Conservation (phyloP, 371 early-diverging fungal species). For the Lichtheimia ramosa region DNA sequence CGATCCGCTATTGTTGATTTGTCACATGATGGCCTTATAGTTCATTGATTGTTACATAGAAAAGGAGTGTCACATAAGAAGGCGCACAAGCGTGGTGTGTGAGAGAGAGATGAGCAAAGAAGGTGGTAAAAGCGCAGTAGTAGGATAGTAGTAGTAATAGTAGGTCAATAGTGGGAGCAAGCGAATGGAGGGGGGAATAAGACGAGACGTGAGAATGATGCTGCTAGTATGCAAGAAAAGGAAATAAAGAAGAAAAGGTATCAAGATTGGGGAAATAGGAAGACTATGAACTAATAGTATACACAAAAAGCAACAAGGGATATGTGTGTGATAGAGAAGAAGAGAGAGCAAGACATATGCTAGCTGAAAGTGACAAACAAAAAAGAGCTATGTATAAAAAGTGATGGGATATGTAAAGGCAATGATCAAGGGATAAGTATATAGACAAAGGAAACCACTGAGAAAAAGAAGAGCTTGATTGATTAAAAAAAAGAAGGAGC, state of each 20-base stretch:
- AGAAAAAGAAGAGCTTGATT: conserved; percentile 6
- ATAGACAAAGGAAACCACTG: background rate
- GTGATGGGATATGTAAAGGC: background rate
- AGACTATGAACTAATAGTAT: background rate
- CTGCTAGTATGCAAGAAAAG: conserved; percentile 1
- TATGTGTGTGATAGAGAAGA: background rate
- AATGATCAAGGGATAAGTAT: conserved; percentile 1
- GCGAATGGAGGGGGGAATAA: too few species aligned
- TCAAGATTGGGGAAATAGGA: background rate
- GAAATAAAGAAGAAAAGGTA: background rate
- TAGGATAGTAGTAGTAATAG: too few species aligned
- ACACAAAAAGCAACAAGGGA: background rate
- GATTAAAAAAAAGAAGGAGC: background rate
- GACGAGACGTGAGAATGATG: too few species aligned
- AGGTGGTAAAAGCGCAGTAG: too few species aligned
- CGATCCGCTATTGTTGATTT: too few species aligned
- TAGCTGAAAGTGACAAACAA: background rate
- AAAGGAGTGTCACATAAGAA: too few species aligned
- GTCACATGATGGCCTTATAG: too few species aligned
- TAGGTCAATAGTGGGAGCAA: too few species aligned
- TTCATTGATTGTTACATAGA: too few species aligned
- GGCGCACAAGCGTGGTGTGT: too few species aligned
- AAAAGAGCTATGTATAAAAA: conserved; percentile 9
- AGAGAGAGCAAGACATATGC: background rate
- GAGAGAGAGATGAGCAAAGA: too few species aligned